phyloP scores from a whole-genome alignment of 2,329 filamentous ascomycete genomes.

The Colletotrichum chlorophyti region DNA sequence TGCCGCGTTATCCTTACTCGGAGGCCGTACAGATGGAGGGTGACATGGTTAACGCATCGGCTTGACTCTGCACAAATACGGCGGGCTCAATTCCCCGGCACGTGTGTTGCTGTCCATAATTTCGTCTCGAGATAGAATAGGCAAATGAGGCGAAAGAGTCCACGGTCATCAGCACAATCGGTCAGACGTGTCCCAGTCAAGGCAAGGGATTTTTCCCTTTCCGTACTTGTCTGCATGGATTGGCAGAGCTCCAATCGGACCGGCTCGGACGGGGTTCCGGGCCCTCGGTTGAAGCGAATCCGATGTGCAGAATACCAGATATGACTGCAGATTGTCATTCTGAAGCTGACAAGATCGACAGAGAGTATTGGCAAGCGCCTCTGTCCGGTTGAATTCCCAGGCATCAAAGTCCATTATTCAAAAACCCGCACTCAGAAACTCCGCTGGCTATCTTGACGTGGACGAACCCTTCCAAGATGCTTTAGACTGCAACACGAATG shows the following conservation, averaged over 20 bases:
- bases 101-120: not conserved
- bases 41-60: slow-evolving; percentile 14
- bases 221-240: no score
- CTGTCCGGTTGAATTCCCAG: not conserved
- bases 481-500: slow-evolving; percentile 10
- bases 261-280: not conserved
- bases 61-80: slow-evolving; percentile 5
- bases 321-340: not conserved
- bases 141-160: not conserved
- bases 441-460: slow-evolving; percentile 5
- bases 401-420: not conserved
- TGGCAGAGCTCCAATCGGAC: not conserved
- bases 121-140: not conserved
- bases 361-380: not conserved
- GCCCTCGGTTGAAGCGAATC: not conserved
- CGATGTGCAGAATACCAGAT: not conserved
- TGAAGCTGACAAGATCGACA: not conserved
- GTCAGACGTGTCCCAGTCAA: not conserved
- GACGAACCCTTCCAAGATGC: not conserved
- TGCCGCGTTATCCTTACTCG: not conserved
- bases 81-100: slow-evolving; percentile 1
- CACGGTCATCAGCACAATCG: not conserved
- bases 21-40: not conserved
- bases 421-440: not conserved
- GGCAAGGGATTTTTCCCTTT: not conserved